Evolutionary conservation across 371 early-diverging fungal species (phyloP), one percentile per base, ranked within the genome.

Genomic region (Nematocida ausubeli): DNA sequence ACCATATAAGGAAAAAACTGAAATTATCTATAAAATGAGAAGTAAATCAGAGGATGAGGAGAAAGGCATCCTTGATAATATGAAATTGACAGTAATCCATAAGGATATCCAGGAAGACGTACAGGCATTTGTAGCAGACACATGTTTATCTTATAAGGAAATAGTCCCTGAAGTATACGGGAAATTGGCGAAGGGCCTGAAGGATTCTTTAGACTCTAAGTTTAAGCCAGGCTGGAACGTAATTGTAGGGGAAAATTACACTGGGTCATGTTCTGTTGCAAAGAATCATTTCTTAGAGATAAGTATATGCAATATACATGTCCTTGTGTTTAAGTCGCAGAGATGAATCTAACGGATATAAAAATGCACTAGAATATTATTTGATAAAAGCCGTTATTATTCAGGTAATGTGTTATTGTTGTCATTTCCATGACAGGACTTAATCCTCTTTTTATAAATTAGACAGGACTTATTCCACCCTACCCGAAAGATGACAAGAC

Each of bases 141-240:
- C 66, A 22, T 75, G 78, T 50, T 7, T 75, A 5, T 19, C 12
- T 2, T 44, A 16, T 16, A 19, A 39, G 14, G 63, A 75, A 22
- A 52, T 69, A 35, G 47, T 3, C 3, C 26, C 42, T 32, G 49
- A 40, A 44, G 47, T 42, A 9, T 16, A 65, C 16, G 30, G 6
- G n/a, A 60, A 69, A 4, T 3, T 44, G 2, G 26, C 81, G 3
- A 71, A 37, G 26, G 39, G 30, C 16, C 60, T 85, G 6, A 85
- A 83, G 32, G 65, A 72, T 14, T 60, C 55, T 55, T 65, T 85
- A 12, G 85, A 85, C 49, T 55, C 67, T 30, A 72, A 84, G 52
- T 82, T 72, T 68, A 80, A 69, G 7, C 69, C 78, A 66, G 85
- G 85, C 2, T 85, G 85, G 85, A 80, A 79, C 64, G 85, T 85